phyloP scores from a whole-genome alignment of 257 asterid species.

The Oldenlandia corymbosa region DNA sequence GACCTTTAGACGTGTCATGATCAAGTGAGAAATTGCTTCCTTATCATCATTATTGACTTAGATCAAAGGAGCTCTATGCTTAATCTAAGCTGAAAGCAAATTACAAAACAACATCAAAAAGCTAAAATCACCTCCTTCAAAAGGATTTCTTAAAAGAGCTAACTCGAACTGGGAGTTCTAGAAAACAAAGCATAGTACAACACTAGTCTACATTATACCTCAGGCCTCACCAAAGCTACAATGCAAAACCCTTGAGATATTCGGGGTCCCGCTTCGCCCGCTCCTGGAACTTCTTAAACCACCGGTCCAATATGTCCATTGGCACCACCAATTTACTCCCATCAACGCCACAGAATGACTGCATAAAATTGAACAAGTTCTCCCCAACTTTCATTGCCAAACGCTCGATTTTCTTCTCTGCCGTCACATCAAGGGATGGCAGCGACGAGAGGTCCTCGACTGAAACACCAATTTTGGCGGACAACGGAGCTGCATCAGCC shows the following conservation, averaged over 20 bases:
- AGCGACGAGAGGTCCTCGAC: constrained; percentile 76
- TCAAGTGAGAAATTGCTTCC: no score
- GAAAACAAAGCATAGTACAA: neutral
- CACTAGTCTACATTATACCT: constrained; percentile 6
- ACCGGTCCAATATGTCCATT: constrained; percentile 84
- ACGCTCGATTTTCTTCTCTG: constrained; percentile 81
- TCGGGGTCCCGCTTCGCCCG: constrained; percentile 90
- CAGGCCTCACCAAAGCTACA: constrained; percentile 23
- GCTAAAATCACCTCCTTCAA: constrained; percentile 3
- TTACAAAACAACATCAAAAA: neutral
- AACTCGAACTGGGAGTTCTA: neutral
- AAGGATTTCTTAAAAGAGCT: neutral
- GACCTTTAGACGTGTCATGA: no score
- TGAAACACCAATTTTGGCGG: constrained; percentile 82
- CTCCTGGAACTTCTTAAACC: constrained; percentile 98
- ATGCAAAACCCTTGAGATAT: constrained; percentile 75
- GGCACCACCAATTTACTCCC: constrained; percentile 91
- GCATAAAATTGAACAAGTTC: constrained; percentile 91
- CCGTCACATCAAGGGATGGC: constrained; percentile 81
- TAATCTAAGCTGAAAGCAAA: neutral
- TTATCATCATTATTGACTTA: no score
- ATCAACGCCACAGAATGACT: constrained; percentile 91
- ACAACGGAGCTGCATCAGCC: constrained; percentile 56
- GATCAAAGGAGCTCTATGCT: no score
- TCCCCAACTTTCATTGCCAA: constrained; percentile 92